Base-by-base conservation (phyloP, 768 basidiomycete genomes). In the Crassisporium funariophilum region DNA sequence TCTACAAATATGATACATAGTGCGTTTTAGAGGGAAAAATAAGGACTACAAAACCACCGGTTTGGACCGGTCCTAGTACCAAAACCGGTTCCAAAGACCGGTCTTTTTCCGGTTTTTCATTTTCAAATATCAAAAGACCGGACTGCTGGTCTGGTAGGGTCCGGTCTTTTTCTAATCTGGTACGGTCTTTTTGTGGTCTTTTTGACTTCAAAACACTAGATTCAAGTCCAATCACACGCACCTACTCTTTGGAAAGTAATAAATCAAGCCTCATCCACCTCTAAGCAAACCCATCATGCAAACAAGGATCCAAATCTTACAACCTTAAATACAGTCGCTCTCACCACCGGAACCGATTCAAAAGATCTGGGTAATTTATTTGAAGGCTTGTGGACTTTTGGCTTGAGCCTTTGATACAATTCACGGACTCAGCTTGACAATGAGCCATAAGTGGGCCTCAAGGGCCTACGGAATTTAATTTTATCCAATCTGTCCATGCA, bases 201-300 rank as follows among this genome's bases (percentile, higher is more conserved):
- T n/a, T n/a, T n/a, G n/a, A 29, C 27, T 13, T 29, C 13, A 7
- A 29, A 29, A 13, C 48, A 90, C 55, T 0, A 89, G 89, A 3
- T 59, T 61, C 0, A n/a, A n/a, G n/a, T n/a, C n/a, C n/a, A n/a
- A n/a, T n/a, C n/a, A n/a, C n/a, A n/a, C n/a, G n/a, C n/a, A n/a
- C n/a, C n/a, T n/a, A n/a, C n/a, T n/a, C n/a, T n/a, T n/a, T n/a
- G n/a, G n/a, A n/a, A n/a, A n/a, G n/a, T 19, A 20, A 23, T 11
- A 40, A 22, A 47, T 23, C 31, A 12, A n/a, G 19, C 25, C 17
- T 16, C 12, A 29, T 27, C 17, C 16, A 31, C n/a, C n/a, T n/a
- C 13, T 44, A 66, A 64, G 20, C 31, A 9, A 16, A 27, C 19
- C 2, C 19, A 5, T 24, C 12, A 5, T 29, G 4, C 16, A 24